Evolutionary conservation across 306 rosid genomes (phyloP).

Genomic region (Acacia crassicarpa): DNA sequence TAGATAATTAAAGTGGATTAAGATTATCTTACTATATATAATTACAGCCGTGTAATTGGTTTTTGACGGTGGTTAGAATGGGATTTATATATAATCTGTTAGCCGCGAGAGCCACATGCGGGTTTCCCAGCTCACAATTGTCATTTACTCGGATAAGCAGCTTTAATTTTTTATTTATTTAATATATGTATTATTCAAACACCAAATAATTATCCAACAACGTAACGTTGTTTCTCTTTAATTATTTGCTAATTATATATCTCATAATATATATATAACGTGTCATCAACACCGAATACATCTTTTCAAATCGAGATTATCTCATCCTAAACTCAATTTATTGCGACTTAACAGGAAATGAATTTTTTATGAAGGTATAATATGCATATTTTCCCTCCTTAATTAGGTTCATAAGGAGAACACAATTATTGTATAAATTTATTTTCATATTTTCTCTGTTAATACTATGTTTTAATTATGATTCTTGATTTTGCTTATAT

Average conservation of each 20-base stretch:
- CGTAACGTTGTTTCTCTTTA: background rate
- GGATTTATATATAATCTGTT: background rate
- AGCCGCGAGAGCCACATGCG: background rate
- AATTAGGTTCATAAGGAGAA: too few relatives aligned
- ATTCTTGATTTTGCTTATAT: too few relatives aligned
- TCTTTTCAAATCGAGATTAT: background rate
- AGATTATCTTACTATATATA: background rate
- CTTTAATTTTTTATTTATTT: background rate
- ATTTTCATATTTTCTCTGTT: too few relatives aligned
- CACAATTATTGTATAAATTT: too few relatives aligned
- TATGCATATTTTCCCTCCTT: too few relatives aligned
- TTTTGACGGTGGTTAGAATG: background rate
- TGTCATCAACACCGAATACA: background rate
- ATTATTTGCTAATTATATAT: background rate
- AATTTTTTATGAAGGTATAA: too few relatives aligned
- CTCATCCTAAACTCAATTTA: background rate
- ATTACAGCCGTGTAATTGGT: background rate
- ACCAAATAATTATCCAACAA: slow-evolving; percentile 15
- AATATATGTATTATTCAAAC: background rate
- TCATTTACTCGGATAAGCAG: slow-evolving; percentile 4
- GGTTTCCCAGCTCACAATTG: background rate
- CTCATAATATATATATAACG: background rate
- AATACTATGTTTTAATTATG: too few relatives aligned
- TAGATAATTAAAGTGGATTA: slow-evolving; percentile 5
- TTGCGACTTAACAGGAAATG: background rate